phyloP scores from a whole-genome alignment of 805 yeast species.

The Starmerella vitae region DNA sequence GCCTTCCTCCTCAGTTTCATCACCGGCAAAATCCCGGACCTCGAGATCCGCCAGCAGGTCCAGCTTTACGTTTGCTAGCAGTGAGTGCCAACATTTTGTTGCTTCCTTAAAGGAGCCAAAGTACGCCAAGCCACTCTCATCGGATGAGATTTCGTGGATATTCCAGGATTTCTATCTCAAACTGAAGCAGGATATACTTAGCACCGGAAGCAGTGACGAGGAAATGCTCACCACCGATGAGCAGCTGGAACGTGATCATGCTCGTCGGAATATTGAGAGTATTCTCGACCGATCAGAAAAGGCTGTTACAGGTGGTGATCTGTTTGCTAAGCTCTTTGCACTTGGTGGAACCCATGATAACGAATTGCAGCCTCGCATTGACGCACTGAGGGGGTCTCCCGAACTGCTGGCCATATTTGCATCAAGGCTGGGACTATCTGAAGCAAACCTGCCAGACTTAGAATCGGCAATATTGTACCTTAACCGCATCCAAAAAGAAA shows the following conservation, averaged over 20 bases:
- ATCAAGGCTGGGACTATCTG: constrained; percentile 7
- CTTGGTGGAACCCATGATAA: constrained; percentile 17
- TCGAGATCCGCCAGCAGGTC: constrained; percentile 5
- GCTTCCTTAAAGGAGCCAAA: constrained; percentile 28
- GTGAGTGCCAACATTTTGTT: constrained; percentile 21
- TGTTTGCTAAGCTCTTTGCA: constrained; percentile 28
- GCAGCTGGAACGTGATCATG: constrained; percentile 25
- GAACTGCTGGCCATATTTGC: constrained; percentile 7
- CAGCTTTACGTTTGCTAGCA: constrained; percentile 15
- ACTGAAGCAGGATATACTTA: constrained; percentile 23
- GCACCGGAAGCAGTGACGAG: constrained; percentile 13
- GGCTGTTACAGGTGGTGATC: constrained; percentile 26
- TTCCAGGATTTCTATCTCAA: constrained; percentile 31
- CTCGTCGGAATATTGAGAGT: constrained; percentile 20
- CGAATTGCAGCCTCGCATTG: constrained; percentile 18
- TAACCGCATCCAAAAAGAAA: constrained; percentile 21
- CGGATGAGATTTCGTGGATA: constrained; percentile 29
- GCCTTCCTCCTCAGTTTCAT: neutral
- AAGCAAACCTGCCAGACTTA: neutral
- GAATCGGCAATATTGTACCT: constrained; percentile 10
- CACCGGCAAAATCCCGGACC: constrained; percentile 2
- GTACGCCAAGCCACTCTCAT: constrained; percentile 27
- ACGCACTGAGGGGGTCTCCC: constrained; percentile 7
- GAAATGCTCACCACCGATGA: constrained; percentile 25
- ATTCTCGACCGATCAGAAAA: constrained; percentile 29